A percentile compares a stretch with the other conserved stretches of the same genome.
Evolutionary conservation across 768 basidiomycete species (phyloP).

Genomic region (Boletus barrowsii): DNA sequence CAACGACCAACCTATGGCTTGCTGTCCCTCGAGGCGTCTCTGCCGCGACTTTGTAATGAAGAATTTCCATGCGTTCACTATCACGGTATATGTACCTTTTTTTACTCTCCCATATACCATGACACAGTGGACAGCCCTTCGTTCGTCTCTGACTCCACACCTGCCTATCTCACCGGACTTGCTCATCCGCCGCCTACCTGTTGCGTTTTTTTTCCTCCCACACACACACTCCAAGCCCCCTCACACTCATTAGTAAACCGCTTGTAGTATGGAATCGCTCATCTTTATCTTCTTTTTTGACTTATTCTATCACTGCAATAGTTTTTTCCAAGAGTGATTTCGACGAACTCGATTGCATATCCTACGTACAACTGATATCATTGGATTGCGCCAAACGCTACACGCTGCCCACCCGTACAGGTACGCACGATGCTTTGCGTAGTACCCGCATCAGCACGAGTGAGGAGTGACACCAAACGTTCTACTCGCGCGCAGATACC

Average conservation of each 20-base stretch:
- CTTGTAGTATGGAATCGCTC: conserved; percentile 27
- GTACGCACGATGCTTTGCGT: neutral
- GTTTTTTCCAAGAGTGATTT: conserved; percentile 10
- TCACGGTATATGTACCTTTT: conserved; percentile 21
- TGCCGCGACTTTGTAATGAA: conserved; percentile 14
- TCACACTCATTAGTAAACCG: conserved; percentile 24
- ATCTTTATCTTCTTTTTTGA: conserved; percentile 4
- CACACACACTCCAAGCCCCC: conserved; percentile 7
- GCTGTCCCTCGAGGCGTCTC: conserved; percentile 1
- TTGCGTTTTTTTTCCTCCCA: conserved; percentile 5
- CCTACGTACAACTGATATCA: conserved; percentile 12
- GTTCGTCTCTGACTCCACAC: conserved; percentile 15
- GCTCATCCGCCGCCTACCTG: conserved; percentile 8
- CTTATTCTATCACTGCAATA: conserved; percentile 27
- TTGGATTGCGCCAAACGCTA: neutral
- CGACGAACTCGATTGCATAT: conserved; percentile 11
- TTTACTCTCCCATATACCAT: conserved; percentile 15
- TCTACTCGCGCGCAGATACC: conserved; percentile 27
- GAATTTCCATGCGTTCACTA: conserved; percentile 11
- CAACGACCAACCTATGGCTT: conserved; percentile 9
- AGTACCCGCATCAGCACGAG: neutral
- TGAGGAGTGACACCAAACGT: conserved; percentile 10
- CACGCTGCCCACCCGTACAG: neutral
- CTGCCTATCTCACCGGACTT: conserved; percentile 15
- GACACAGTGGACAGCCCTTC: conserved; percentile 20